Base-by-base conservation (phyloP, 306 rosid species). In the Malus asiatica region DNA sequence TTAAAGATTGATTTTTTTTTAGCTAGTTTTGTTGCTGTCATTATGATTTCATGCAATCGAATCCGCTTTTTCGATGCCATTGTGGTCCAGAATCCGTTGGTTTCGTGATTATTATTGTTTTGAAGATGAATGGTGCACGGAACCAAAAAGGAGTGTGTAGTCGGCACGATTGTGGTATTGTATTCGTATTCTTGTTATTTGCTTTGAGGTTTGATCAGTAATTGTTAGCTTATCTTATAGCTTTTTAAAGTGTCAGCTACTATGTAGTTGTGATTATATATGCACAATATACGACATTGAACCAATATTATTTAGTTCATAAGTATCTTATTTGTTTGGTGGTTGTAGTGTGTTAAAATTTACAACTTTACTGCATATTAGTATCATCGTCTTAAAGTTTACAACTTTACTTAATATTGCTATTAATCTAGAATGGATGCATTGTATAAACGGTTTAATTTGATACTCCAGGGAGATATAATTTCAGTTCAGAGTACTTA, bases 1-100 rank as follows among this genome's bases (percentile, higher is more conserved):
- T 61, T 25, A 5, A 23, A 40, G 35, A 67, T 69, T 75, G 76
- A 51, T 71, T 77, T 48, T 71, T 71, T 42, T 18, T 73, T 13
- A 74, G 83, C 73, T 79, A 30, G 55, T 58, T 70, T 52, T 77
- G 79, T 9, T 44, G 23, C 68, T 76, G 52, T 55, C 42, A 30
- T 40, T 68, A 66, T 65, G 71, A 53, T 61, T 29, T 33, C 16
- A 44, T 71, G 69, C 64, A 58, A 25, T 57, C 44, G 83, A 40
- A 65, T 75, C 65, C 5, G 35, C 51, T 6, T 66, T 66, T 59
- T 53, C 35, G 53, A 67, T 64, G 68, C 44, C 59, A 33, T 59
- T 32, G 67, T 74, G 67, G 71, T 70, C 29, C 8, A n/a, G 74
- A 75, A 73, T 67, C 73, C 4, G 2, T 16, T 38, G n/a, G 53